These are phyloP conservation scores for Penicillium janthinellum DNA, from an alignment of 2,329 filamentous ascomycete genomes.

Conservation along the genomic window DNA sequence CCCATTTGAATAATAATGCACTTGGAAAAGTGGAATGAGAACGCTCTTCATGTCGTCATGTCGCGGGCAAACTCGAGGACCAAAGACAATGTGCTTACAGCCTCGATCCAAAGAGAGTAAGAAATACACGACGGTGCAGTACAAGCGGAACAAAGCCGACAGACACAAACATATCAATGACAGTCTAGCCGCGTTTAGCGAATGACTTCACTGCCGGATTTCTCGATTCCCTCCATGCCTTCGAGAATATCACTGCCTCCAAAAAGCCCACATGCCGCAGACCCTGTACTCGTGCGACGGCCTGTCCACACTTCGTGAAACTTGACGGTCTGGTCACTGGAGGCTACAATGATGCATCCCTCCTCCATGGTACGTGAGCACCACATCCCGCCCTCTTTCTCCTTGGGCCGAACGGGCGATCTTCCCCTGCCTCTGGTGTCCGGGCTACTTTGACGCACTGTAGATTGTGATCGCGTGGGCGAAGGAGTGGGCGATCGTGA, in stretches of 20 bases:
- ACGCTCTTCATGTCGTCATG: neutral
- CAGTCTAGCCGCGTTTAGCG: constrained; percentile 40
- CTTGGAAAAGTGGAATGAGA: neutral
- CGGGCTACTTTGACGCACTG: neutral
- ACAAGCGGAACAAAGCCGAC: neutral
- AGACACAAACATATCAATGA: neutral
- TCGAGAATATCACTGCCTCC: constrained; percentile 86
- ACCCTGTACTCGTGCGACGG: constrained; percentile 56
- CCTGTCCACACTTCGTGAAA: constrained; percentile 95
- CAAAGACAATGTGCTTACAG: neutral
- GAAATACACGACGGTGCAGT: neutral
- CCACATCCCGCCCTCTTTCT: constrained; percentile 57
- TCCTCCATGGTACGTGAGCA: constrained; percentile 64
- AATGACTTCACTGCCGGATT: constrained; percentile 60
- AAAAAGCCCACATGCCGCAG: constrained; percentile 62
- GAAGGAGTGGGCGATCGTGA: constrained; percentile 12
- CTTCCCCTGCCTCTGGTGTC: constrained; percentile 15
- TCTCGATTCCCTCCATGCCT: constrained; percentile 74
- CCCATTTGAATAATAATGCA: neutral
- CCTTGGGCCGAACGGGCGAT: constrained; percentile 33
- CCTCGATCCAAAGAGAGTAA: neutral
- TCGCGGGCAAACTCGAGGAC: neutral
- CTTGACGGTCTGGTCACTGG: constrained; percentile 88
- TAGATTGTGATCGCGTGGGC: neutral
- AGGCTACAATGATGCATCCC: constrained; percentile 86